Base-by-base conservation (phyloP, 1,139 yeast species). In the Suhomyces bolitotheri region DNA sequence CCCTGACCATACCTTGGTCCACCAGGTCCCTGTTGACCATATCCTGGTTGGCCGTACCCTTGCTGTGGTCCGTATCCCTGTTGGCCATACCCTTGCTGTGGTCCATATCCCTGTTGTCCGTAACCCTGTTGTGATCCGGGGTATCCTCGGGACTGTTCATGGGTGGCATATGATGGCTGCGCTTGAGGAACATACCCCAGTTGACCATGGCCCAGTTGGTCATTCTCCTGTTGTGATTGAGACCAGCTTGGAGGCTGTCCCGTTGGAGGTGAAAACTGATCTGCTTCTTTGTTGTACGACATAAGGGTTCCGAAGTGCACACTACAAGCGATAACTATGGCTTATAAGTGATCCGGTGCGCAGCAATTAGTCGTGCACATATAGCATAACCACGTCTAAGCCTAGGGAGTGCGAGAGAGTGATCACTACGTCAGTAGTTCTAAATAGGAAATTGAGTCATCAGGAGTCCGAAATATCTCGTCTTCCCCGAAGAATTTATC, bases 231-330 rank as follows among this genome's bases (percentile, higher is more conserved):
- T 28, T 33, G 37, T 38, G 41, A 34, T 41, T 49, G 43, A 29
- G 59, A 50, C 73, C 73, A 70, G 43, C 53, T 62, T n/a, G 75
- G 74, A 15, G 76, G 76, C 8, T 71, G 64, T 4, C 76, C 76
- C 4, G 73, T 64, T 12, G 76, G 76, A 8, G 75, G 68, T 20
- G 53, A 47, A 50, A 64, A 64, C 34, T 40, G 34, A 7, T 28
- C 37, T 11, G 31, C 7, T 21, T 8, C 20, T 22, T 33, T 33
- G 17, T 26, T 22, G 27, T 29, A 13, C 24, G 38, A 34, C 38
- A 34, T 34, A 8, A 7, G 20, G 6, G n/a, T n/a, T n/a, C n/a
- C n/a, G n/a, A n/a, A n/a, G n/a, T n/a, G n/a, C n/a, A n/a, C n/a
- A n/a, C n/a, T n/a, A n/a, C n/a, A n/a, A n/a, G n/a, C n/a, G n/a